phyloP scores from a whole-genome alignment of 1,284 basidiomycete genomes.

The Rhodotorula sp. region DNA sequence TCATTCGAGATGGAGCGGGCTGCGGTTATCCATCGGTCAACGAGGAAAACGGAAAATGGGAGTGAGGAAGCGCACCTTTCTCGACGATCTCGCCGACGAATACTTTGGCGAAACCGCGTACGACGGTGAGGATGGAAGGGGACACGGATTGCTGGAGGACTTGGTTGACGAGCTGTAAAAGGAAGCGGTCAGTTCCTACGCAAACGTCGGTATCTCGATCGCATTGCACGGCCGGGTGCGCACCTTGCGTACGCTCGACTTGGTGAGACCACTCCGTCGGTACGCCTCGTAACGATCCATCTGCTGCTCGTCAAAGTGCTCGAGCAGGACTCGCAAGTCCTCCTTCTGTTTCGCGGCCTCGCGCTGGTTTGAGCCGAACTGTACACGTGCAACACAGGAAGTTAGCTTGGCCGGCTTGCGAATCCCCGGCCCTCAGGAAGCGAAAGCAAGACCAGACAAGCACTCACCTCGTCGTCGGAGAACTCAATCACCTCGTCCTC shows the following conservation, averaged over 20 bases:
- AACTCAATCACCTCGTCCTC: conserved; percentile 49
- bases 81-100: conserved; percentile 91
- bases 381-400: accelerated
- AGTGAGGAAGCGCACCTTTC: conserved; percentile 59
- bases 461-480: conserved; percentile 45
- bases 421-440: not conserved
- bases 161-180: conserved; percentile 74
- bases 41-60: too few species aligned
- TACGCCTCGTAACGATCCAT: conserved; percentile 87
- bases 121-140: conserved; percentile 78
- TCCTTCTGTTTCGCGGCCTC: conserved; percentile 30
- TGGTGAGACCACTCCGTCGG: conserved; percentile 74
- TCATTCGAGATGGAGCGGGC: conserved; percentile 73
- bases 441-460: not conserved
- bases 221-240: conserved; percentile 30
- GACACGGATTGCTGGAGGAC: conserved; percentile 74
- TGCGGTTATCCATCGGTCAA: conserved; percentile 46
- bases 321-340: conserved; percentile 67
- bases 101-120: conserved; percentile 84
- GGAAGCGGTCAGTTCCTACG: not conserved
- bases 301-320: conserved; percentile 77
- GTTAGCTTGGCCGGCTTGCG: not conserved
- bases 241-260: conserved; percentile 76
- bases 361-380: conserved; percentile 34
- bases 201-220: not conserved